These are phyloP conservation scores for Boletus insuetus DNA, from an alignment of 768 basidiomycete genomes.

Conservation along the genomic window DNA sequence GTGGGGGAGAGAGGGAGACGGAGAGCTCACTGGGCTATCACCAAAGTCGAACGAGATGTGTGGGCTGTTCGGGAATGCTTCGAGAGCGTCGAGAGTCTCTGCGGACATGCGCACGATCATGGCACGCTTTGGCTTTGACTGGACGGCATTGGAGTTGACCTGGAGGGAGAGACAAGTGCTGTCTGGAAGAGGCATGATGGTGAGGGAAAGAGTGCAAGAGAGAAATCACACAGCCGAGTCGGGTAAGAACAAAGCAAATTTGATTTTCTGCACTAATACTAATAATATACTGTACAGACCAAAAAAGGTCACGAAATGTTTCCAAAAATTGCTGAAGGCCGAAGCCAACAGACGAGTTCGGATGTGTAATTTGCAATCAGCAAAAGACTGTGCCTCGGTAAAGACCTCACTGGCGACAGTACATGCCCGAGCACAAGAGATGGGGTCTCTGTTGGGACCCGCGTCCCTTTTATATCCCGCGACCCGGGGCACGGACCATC, in stretches of 20 bases:
- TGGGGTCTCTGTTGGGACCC: slow-evolving; percentile 24
- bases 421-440: slow-evolving; percentile 96
- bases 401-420: slow-evolving; percentile 94
- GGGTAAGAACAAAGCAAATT: too few relatives aligned
- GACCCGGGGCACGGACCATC: slow-evolving; percentile 17
- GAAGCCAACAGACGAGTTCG: slow-evolving; percentile 89
- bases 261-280: too few relatives aligned
- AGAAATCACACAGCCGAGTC: background rate
- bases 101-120: slow-evolving; percentile 75
- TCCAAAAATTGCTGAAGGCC: slow-evolving; percentile 91
- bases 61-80: slow-evolving; percentile 42
- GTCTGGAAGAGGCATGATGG: slow-evolving; percentile 66
- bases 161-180: slow-evolving; percentile 55
- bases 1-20: background rate
- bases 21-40: slow-evolving; percentile 50
- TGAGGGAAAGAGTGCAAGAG: background rate
- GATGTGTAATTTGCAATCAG: slow-evolving; percentile 98
- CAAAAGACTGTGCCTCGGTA: slow-evolving; percentile 95
- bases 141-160: slow-evolving; percentile 50
- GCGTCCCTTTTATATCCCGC: slow-evolving; percentile 1
- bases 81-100: slow-evolving; percentile 68
- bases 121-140: slow-evolving; percentile 65
- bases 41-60: slow-evolving; percentile 63
- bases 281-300: too few relatives aligned
- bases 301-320: too few relatives aligned